phyloP scores from a whole-genome alignment of 2,329 filamentous ascomycete genomes.

The Fusarium sp. region DNA sequence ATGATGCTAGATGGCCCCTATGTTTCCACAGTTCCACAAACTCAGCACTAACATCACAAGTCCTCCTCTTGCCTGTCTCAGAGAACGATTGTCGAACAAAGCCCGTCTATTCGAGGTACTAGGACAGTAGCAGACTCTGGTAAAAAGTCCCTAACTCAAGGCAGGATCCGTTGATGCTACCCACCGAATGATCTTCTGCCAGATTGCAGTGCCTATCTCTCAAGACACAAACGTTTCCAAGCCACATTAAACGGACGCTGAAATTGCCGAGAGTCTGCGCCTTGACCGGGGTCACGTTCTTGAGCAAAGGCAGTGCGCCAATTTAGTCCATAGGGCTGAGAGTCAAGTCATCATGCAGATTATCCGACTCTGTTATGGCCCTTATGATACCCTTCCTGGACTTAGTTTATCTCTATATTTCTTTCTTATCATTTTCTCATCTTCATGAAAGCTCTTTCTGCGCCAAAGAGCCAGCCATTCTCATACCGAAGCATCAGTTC shows the following conservation, averaged over 20 bases:
- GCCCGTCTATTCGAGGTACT: not conserved
- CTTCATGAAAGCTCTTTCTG: not conserved
- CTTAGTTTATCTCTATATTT: not conserved
- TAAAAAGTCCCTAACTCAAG: not conserved
- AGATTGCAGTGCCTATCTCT: not conserved
- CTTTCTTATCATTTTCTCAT: not conserved
- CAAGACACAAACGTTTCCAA: not conserved
- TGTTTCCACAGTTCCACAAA: not conserved
- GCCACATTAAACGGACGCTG: not conserved
- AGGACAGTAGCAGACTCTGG: not conserved
- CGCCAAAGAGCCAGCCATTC: not conserved
- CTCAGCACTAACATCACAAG: not conserved
- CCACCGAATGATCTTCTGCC: not conserved
- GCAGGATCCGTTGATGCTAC: not conserved
- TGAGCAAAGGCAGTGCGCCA: not conserved
- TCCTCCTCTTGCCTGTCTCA: not conserved
- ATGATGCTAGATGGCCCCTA: not conserved
- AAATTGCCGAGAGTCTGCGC: not conserved
- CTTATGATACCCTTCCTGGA: too few species aligned
- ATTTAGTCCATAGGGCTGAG: not conserved
- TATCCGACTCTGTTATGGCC: too few species aligned
- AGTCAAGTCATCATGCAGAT: not conserved
- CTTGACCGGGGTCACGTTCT: not conserved
- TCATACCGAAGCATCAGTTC: not conserved
- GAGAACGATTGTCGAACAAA: rapidly evolving